Evolutionary conservation across 495 filamentous ascomycete species (phyloP), one percentile per base, ranked within the genome.

Genomic region (Lindgomyces ingoldianus): DNA sequence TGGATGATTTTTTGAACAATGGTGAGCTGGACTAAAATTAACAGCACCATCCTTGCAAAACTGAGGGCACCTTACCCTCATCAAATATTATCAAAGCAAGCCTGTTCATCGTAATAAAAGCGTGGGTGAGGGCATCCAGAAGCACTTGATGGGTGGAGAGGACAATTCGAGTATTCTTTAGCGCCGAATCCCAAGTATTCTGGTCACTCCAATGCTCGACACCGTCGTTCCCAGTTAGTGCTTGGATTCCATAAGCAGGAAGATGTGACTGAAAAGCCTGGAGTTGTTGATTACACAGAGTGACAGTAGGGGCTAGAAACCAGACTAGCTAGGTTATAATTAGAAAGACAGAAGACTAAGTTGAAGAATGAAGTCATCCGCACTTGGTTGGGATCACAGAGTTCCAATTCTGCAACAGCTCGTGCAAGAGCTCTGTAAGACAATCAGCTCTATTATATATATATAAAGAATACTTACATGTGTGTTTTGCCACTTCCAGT

Each of bases 401-500:
- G 78, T 69, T 93, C 87, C n/a, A 98, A 80, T 72, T 95, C 90
- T 30, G 78, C 80, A 39, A 78, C 80, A 30, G 96, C 96, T 29
- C 93, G 87, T 53, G 91, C 77, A 8, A 94, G 76, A 27, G 93
- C 93, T 60, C 90, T 93, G 63, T 22, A 57, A n/a, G 21, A 4
- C 1, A 30, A 21, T 30, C 30, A 51, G 27, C 18, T 48, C 2
- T 21, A n/a, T 12, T 3, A 8, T 4, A 26, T 42, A n/a, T 22
- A 44, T 41, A 48, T 74, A 64, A 24, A 18, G 36, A 27, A 55
- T 12, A 19, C 49, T 61, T 85, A 93, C 91, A 96, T 86, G 59
- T 90, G 87, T 1, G 93, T 97, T 75, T 98, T 98, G 9, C 93
- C 93, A 72, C 85, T 91, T 1, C 93, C 93, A 0, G 93, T 96